Base-by-base conservation (phyloP, 2,329 filamentous ascomycete species). In the Paracoccidioides lutzii region DNA sequence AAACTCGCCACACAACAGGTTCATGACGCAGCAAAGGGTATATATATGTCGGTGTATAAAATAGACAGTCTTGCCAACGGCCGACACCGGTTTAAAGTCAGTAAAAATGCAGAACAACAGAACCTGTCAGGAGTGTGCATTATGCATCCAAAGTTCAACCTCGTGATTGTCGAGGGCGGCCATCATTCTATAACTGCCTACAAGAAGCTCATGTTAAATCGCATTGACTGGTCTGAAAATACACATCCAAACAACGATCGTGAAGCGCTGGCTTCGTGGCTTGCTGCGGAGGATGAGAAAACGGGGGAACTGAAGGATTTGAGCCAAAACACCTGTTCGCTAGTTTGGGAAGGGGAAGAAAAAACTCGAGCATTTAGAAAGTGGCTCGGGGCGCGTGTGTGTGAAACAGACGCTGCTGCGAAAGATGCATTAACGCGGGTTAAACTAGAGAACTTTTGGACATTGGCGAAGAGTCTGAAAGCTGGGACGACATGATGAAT, bases 401-500 rank as follows among this genome's bases (percentile, higher is more conserved):
- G 90, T 70, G 93, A 97, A 72, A 91, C 88, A 2, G 93, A 98
- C 68, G 81, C 84, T 9, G 87, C 94, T 67, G 93, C 91, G 4
- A 85, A 88, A 67, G 89, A 95, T 63, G 78, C 84, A 28, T 72
- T 98, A 59, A 75, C 82, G 10, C 81, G 89, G 62, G 82, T 83
- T 5, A 96, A 95, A 76, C 87, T 97, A 80, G 91, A 97, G 64
- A 95, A 86, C 64, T 91, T 98, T 66, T 98, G 93, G 93, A 85
- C 85, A 8, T 73, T 93, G 63, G 91, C 90, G 0, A 95, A 94
- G 76, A 88, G 73, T 58, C 70, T 73, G 56, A 76, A 75, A 38
- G 22, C n/a, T 42, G 53, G 33, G 44, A 9, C 33, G 10, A 14
- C 5, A 10, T 53, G 28, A 37, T 22, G 22, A 22, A 1, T 22